phyloP scores from a whole-genome alignment of 2,329 filamentous ascomycete species.

The Monosporascus sp. region DNA sequence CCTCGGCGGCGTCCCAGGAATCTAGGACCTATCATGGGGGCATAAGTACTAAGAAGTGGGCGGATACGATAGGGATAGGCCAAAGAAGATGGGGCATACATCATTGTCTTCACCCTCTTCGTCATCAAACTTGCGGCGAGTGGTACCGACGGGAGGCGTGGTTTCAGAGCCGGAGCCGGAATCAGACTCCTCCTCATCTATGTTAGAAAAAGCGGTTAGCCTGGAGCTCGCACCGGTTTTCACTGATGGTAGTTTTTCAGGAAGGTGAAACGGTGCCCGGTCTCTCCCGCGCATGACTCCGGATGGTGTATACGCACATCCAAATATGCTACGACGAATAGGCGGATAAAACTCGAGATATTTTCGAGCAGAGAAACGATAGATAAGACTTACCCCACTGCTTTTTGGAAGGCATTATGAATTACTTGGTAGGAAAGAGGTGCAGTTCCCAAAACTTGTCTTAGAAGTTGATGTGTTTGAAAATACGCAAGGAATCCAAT shows the following conservation, averaged over 20 bases:
- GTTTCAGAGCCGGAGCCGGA: constrained; percentile 29
- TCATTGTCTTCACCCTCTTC: constrained; percentile 79
- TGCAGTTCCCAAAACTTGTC: not conserved
- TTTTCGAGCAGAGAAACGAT: constrained; percentile 9
- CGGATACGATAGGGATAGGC: not conserved
- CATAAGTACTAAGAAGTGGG: constrained; percentile 6
- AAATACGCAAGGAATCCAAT: not conserved
- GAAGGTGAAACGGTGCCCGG: not conserved
- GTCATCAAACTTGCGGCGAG: constrained; percentile 75
- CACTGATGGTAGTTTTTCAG: no score
- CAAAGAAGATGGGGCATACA: constrained; percentile 40
- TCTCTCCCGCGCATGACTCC: not conserved
- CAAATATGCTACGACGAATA: not conserved
- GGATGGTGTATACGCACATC: not conserved
- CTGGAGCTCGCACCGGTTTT: constrained; percentile 6
- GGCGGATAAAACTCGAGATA: not conserved
- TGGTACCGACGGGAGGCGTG: constrained; percentile 33
- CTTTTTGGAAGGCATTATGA: constrained; percentile 31
- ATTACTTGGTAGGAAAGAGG: constrained; percentile 11
- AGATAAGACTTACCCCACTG: constrained; percentile 34
- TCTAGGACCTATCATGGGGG: constrained; percentile 67
- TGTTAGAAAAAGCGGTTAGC: constrained; percentile 18
- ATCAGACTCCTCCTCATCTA: constrained; percentile 32
- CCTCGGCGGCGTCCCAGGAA: constrained; percentile 94
- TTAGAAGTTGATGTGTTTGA: not conserved